A percentile compares a stretch with the other conserved stretches of the same genome.
These are phyloP conservation scores for Phanerochaete carnosa DNA, from an alignment of 768 basidiomycete species.

Conservation along the genomic window DNA sequence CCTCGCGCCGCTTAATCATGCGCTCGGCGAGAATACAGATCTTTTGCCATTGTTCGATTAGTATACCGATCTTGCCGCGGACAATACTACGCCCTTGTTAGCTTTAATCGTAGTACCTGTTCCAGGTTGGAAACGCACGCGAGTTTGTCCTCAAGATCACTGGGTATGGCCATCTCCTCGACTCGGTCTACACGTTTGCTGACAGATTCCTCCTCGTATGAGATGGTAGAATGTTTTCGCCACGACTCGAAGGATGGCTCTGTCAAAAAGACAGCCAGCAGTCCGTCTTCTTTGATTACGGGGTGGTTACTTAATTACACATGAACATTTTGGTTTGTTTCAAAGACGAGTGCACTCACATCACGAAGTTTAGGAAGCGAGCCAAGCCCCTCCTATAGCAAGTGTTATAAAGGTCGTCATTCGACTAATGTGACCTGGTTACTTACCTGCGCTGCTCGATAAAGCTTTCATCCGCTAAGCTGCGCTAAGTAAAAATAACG, in stretches of 20 bases:
- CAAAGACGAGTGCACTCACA: slow-evolving; percentile 43
- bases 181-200: slow-evolving; percentile 75
- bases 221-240: slow-evolving; percentile 75
- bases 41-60: slow-evolving; percentile 91
- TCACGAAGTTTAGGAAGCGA: slow-evolving; percentile 74
- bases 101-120: not conserved
- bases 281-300: slow-evolving; percentile 81
- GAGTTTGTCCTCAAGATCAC: slow-evolving; percentile 89
- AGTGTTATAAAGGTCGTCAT: not conserved
- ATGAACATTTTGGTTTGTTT: slow-evolving; percentile 1
- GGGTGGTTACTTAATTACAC: slow-evolving; percentile 73
- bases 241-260: slow-evolving; percentile 84
- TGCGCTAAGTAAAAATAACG: slow-evolving; percentile 4
- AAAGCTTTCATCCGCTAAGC: slow-evolving; percentile 80
- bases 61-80: slow-evolving; percentile 66
- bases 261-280: slow-evolving; percentile 76
- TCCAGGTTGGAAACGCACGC: slow-evolving; percentile 38
- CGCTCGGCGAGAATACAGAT: slow-evolving; percentile 86
- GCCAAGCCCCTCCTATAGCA: slow-evolving; percentile 69
- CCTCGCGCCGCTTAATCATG: slow-evolving; percentile 85
- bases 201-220: slow-evolving; percentile 84
- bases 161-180: slow-evolving; percentile 91
- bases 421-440: not conserved
- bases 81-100: slow-evolving; percentile 48
- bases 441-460: slow-evolving; percentile 82